Conservation (phyloP, 2,329 filamentous ascomycete species). For the Proliferodiscus dingleyae region DNA sequence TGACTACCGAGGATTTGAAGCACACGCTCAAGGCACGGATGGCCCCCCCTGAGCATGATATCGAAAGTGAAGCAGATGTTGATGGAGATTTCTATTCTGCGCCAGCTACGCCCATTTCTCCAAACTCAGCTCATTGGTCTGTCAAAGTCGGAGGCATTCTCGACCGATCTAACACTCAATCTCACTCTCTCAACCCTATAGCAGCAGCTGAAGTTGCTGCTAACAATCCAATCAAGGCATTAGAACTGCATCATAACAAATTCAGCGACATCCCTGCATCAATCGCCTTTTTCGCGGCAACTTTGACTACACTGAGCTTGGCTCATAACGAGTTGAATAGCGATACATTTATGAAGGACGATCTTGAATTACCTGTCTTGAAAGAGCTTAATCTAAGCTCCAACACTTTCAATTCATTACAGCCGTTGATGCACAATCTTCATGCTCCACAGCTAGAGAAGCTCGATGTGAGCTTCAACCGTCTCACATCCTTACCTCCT, state of each 20-base stretch:
- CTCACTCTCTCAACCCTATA: conserved; percentile 53
- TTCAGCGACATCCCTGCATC: conserved; percentile 65
- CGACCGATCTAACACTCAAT: conserved; percentile 64
- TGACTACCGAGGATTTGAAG: conserved; percentile 78
- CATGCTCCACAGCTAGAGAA: conserved; percentile 70
- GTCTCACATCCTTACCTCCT: conserved; percentile 64
- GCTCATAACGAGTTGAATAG: conserved; percentile 68
- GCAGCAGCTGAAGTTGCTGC: conserved; percentile 51
- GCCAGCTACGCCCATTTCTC: conserved; percentile 20
- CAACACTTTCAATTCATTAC: conserved; percentile 68
- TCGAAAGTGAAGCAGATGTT: conserved; percentile 28
- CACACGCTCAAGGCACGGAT: conserved; percentile 63
- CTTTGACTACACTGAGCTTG: conserved; percentile 67
- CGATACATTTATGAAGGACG: conserved; percentile 59
- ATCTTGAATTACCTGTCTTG: conserved; percentile 66
- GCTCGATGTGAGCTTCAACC: conserved; percentile 78
- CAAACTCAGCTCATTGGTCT: conserved; percentile 28
- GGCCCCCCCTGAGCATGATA: conserved; percentile 42
- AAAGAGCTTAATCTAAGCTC: conserved; percentile 71
- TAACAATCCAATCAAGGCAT: conserved; percentile 46
- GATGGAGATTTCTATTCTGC: conserved; percentile 31
- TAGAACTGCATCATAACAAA: conserved; percentile 74
- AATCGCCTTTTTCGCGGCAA: conserved; percentile 65
- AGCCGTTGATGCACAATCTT: conserved; percentile 60
- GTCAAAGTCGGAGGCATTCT: conserved; percentile 46